phyloP scores from a whole-genome alignment of 1,139 yeast genomes.

The Zygosaccharomyces sapae region DNA sequence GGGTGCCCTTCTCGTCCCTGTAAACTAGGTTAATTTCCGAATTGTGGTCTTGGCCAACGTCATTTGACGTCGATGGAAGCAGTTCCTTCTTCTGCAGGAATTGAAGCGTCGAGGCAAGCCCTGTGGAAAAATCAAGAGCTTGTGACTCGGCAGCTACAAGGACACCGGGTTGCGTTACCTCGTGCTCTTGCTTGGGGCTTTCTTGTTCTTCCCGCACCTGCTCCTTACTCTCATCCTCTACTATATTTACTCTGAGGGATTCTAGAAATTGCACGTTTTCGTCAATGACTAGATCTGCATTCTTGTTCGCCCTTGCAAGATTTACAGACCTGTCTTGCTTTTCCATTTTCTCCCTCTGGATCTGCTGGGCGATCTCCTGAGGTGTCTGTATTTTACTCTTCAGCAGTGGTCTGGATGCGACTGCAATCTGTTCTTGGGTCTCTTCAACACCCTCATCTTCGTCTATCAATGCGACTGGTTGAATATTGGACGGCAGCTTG shows the following conservation, averaged over 20 bases:
- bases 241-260: slow-evolving; percentile 33
- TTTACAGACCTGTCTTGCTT: slow-evolving; percentile 27
- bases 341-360: slow-evolving; percentile 39
- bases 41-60: slow-evolving; percentile 43
- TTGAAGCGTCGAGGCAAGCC: slow-evolving; percentile 55
- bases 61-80: slow-evolving; percentile 30
- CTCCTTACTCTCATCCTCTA: slow-evolving; percentile 8
- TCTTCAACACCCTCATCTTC: slow-evolving; percentile 45
- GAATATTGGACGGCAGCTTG: slow-evolving; percentile 21
- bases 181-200: neutral
- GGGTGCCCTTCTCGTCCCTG: slow-evolving; percentile 67
- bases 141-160: neutral
- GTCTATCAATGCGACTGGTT: slow-evolving; percentile 37
- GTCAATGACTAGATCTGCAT: slow-evolving; percentile 43
- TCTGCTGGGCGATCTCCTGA: slow-evolving; percentile 48
- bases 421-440: slow-evolving; percentile 46
- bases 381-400: slow-evolving; percentile 37
- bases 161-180: neutral
- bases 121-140: slow-evolving; percentile 43
- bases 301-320: slow-evolving; percentile 22
- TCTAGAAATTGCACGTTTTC: slow-evolving; percentile 58
- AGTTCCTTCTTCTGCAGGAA: slow-evolving; percentile 48
- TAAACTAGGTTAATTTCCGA: slow-evolving; percentile 65
- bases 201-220: neutral
- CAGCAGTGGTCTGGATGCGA: slow-evolving; percentile 39